These are phyloP conservation scores for Neophaeococcomyces aloes DNA, from an alignment of 2,329 filamentous ascomycete genomes.

Conservation along the genomic window DNA sequence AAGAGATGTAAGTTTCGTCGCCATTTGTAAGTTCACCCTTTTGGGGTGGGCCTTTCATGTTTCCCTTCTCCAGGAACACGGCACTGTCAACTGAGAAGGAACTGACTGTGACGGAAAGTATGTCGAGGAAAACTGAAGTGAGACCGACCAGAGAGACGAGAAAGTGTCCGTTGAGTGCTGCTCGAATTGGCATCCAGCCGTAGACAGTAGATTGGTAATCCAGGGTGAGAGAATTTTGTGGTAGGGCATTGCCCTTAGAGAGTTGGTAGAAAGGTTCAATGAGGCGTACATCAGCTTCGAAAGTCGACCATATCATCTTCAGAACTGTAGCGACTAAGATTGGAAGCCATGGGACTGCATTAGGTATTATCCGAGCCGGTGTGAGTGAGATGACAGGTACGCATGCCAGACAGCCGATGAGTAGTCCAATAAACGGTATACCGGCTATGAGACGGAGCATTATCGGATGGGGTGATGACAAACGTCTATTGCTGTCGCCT, in stretches of 20 bases:
- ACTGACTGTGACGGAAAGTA: constrained; percentile 39
- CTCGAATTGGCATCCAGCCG: constrained; percentile 34
- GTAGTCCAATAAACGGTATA: constrained; percentile 31
- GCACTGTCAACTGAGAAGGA: constrained; percentile 38
- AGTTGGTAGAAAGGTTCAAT: constrained; percentile 40
- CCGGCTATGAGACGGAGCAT: constrained; percentile 34
- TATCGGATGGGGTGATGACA: constrained; percentile 33
- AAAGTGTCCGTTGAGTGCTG: constrained; percentile 35
- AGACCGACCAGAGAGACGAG: constrained; percentile 36
- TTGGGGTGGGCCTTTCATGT: constrained; percentile 16
- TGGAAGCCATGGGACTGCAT: constrained; percentile 35
- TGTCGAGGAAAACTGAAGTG: constrained; percentile 35
- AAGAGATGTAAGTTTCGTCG: constrained; percentile 45
- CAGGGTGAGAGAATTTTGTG: constrained; percentile 36
- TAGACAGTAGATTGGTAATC: constrained; percentile 42
- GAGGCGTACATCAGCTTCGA: constrained; percentile 39
- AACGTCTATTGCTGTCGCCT: constrained; percentile 20
- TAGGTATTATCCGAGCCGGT: constrained; percentile 28
- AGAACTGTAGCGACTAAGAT: constrained; percentile 36
- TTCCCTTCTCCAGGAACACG: constrained; percentile 24
- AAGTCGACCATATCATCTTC: constrained; percentile 38
- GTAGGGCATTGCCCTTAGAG: constrained; percentile 33
- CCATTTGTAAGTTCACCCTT: constrained; percentile 22
- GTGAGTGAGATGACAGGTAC: constrained; percentile 37
- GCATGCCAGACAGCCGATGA: constrained; percentile 29